These are phyloP conservation scores for Colletotrichum trifolii DNA, from an alignment of 2,329 filamentous ascomycete genomes.

Conservation along the genomic window DNA sequence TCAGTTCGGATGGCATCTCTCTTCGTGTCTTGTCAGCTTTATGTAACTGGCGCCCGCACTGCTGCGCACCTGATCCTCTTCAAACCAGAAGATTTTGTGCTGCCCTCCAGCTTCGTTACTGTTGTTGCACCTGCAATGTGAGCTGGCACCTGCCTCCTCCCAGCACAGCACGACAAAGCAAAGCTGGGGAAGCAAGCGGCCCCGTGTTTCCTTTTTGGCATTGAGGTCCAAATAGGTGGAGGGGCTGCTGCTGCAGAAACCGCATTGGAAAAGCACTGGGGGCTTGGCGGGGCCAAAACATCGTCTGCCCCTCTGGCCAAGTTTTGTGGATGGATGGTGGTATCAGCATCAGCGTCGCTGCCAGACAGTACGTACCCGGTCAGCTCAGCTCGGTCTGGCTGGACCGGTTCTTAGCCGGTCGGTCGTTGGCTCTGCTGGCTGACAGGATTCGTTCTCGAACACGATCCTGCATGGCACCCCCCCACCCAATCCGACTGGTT, in stretches of 20 bases:
- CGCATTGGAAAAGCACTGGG: constrained; percentile 24
- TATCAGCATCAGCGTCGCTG: constrained; percentile 25
- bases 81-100: too few relatives aligned
- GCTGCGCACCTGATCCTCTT: background rate
- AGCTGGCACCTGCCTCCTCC: constrained; percentile 14
- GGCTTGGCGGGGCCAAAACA: constrained; percentile 35
- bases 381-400: constrained; percentile 6
- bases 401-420: background rate
- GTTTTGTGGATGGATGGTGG: constrained; percentile 17
- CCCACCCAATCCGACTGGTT: constrained; percentile 19
- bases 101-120: background rate
- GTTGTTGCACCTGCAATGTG: background rate
- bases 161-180: constrained; percentile 5
- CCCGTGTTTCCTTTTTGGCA: constrained; percentile 19
- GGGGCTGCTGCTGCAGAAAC: constrained; percentile 17
- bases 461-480: constrained; percentile 31
- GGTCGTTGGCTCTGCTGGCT: constrained; percentile 17
- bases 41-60: constrained; percentile 3
- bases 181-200: constrained; percentile 20
- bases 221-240: constrained; percentile 19
- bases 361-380: constrained; percentile 31
- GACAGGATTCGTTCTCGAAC: constrained; percentile 19
- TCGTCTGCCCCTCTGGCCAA: constrained; percentile 24
- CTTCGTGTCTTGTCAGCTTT: constrained; percentile 11
- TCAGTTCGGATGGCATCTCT: background rate